phyloP scores from a whole-genome alignment of 106 monocot species.

The Cymbidium sinense region DNA sequence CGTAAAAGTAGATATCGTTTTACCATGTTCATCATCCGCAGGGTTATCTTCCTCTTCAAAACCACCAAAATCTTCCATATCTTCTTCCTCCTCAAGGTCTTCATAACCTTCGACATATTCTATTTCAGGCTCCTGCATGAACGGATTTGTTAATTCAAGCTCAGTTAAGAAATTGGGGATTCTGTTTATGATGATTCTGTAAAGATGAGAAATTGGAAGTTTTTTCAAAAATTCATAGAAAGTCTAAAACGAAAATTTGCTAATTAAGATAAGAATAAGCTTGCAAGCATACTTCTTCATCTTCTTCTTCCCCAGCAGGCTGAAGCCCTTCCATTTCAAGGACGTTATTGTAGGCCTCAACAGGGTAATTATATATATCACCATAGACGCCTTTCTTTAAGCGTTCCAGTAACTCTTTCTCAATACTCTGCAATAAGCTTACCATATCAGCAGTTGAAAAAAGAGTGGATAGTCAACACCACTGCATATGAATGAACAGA shows the following conservation, averaged over 20 bases:
- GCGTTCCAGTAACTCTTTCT: constrained; percentile 79
- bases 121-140: constrained; percentile 55
- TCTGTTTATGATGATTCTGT: neutral
- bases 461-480: neutral
- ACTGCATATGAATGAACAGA: neutral
- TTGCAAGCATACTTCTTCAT: constrained; percentile 31
- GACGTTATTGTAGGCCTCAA: constrained; percentile 46
- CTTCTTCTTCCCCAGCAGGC: constrained; percentile 41
- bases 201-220: neutral
- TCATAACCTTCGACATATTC: constrained; percentile 88
- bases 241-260: neutral
- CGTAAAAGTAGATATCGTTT: neutral
- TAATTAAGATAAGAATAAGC: neutral
- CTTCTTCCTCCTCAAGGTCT: constrained; percentile 74
- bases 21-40: constrained; percentile 28
- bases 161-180: neutral
- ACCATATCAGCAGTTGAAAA: neutral
- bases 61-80: constrained; percentile 79
- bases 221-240: too few species aligned
- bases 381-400: constrained; percentile 80
- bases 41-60: constrained; percentile 23
- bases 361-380: constrained; percentile 81
- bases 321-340: constrained; percentile 62
- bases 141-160: neutral
- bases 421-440: constrained; percentile 48